These are phyloP conservation scores for Datura wrightii DNA, from an alignment of 257 asterid genomes.

Conservation along the genomic window DNA sequence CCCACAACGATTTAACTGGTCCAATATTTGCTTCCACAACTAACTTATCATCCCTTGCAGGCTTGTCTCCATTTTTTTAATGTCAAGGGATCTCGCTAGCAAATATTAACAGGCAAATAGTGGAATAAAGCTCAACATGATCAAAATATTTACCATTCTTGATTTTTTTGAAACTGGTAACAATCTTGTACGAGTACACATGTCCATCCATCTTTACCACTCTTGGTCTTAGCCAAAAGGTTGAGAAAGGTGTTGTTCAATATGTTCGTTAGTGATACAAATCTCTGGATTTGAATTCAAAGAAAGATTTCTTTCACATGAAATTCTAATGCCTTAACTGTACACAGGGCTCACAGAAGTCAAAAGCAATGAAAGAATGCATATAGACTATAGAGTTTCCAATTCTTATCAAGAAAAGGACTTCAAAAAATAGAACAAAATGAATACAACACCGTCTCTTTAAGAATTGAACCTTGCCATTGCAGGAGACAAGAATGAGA, in stretches of 20 bases:
- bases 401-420: background rate
- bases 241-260: background rate
- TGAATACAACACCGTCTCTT: background rate
- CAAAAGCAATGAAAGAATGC: background rate
- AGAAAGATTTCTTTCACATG: constrained; percentile 3
- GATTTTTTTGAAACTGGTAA: background rate
- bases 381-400: background rate
- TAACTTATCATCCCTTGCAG: background rate
- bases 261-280: background rate
- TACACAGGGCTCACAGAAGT: background rate
- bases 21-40: background rate
- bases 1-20: background rate
- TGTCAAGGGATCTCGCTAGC: background rate
- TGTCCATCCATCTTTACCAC: background rate
- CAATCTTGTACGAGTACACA: background rate
- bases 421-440: background rate
- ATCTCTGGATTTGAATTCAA: constrained; percentile 1
- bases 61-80: background rate
- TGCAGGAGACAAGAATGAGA: constrained; percentile 19
- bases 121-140: constrained; percentile 4
- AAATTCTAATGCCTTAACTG: background rate
- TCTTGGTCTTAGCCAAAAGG: constrained; percentile 2
- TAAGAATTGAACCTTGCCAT: background rate
- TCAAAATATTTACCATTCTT: constrained; percentile 2
- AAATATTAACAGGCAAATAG: background rate